Base-by-base conservation (phyloP, 768 basidiomycete species). In the Termitomyces bulborhizus region DNA sequence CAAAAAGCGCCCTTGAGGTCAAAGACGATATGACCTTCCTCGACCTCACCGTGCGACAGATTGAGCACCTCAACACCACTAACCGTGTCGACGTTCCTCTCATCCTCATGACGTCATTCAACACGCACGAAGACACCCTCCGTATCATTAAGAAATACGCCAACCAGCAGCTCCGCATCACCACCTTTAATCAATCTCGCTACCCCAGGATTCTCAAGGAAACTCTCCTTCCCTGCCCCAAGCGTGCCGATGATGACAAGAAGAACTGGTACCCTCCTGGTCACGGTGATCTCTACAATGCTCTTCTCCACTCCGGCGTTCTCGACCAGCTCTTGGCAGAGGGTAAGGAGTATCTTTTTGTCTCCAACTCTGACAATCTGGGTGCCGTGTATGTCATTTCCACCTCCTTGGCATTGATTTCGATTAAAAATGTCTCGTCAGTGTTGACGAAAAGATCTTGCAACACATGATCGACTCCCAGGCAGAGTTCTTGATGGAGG, bases 51-150 rank as follows among this genome's bases (percentile, higher is more conserved):
- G 92, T 98, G 45, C 83, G 92, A 61, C 94, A 97, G 74, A 93
- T 98, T 65, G 93, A 97, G 79, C 91, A 96, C 70, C 85, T 96
- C 67, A 94, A 95, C 79, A 88, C 85, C 51, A 81, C 83, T 47
- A 76, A 83, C 67, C 83, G 82, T 60, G 87, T 91, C 71, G 88
- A 97, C 72, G 91, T 96, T 44, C 94, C 93, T n/a, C 88, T 97
- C 70, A 89, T 97, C 74, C 84, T 98, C 66, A 96, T 97, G 96
- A 97, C 94, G 67, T 96, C 93, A 54, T 98, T 98, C 81, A 96
- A 96, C 79, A 98, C 95, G 18, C 90, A 94, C 69, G 92, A 97
- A 37, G 94, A 98, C 70, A 96, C 95, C 48, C 84, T 91, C 59
- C 88, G 91, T 62, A 92, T 97, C 79, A 93, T 95, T 73, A 93